Percentiles rank a stretch among this genome's conserved stretches.
Evolutionary conservation across 108 stramenopile genomes (phyloP).

Genomic region (Cyclotella cryptica): DNA sequence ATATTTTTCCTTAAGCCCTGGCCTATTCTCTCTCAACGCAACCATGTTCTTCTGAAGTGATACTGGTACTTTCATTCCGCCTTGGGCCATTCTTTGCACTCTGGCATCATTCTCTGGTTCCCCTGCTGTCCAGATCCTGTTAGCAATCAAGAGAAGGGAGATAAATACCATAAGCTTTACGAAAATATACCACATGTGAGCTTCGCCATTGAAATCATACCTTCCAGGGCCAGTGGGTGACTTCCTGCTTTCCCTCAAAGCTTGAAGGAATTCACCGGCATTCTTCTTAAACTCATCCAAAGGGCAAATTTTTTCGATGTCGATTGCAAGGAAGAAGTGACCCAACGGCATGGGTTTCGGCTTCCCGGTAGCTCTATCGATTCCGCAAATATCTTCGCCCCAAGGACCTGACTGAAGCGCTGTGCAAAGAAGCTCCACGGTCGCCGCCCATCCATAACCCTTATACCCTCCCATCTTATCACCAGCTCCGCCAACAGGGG

Average conservation of each 20-base stretch:
- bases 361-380: constrained; percentile 67
- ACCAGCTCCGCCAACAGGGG: constrained; percentile 72
- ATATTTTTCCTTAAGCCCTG: constrained; percentile 64
- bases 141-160: neutral
- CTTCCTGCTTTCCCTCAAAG: constrained; percentile 62
- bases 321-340: constrained; percentile 77
- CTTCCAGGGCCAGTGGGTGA: constrained; percentile 62
- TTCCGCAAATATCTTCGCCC: constrained; percentile 69
- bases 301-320: constrained; percentile 65
- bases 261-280: constrained; percentile 52
- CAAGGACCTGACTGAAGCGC: constrained; percentile 73
- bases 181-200: no score
- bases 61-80: constrained; percentile 61
- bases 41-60: constrained; percentile 66
- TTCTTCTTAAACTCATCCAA: constrained; percentile 71
- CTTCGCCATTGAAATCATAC: constrained; percentile 21
- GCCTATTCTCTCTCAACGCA: constrained; percentile 54
- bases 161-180: no score
- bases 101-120: constrained; percentile 69
- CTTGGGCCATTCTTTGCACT: constrained; percentile 52
- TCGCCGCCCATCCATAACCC: constrained; percentile 73
- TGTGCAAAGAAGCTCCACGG: constrained; percentile 68
- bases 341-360: constrained; percentile 75
- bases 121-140: constrained; percentile 75
- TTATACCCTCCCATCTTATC: constrained; percentile 78